A percentile compares a stretch with the other conserved stretches of the same genome.
These are phyloP conservation scores for Caloboletus firmus DNA, from an alignment of 1,284 basidiomycete species.

Conservation along the genomic window DNA sequence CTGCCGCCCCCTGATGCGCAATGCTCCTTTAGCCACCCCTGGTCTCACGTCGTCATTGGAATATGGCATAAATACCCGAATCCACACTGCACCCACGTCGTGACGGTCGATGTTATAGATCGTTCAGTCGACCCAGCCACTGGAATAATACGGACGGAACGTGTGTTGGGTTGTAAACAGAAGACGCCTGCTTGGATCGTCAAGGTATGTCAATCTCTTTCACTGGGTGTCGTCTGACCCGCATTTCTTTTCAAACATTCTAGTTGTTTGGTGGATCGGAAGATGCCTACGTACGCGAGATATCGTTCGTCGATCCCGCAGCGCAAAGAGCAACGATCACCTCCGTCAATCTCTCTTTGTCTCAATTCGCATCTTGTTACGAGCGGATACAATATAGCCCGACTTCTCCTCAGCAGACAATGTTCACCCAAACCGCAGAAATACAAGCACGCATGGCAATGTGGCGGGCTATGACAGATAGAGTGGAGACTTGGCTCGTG, in stretches of 20 bases:
- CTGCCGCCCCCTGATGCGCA: slow-evolving; percentile 21
- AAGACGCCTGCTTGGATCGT: slow-evolving; percentile 82
- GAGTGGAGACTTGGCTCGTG: slow-evolving; percentile 79
- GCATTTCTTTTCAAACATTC: slow-evolving; percentile 7
- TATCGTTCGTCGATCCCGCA: slow-evolving; percentile 86
- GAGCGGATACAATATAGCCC: slow-evolving; percentile 89
- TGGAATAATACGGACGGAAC: slow-evolving; percentile 86
- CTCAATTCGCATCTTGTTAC: slow-evolving; percentile 85
- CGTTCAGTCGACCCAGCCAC: slow-evolving; percentile 80
- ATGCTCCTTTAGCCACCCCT: slow-evolving; percentile 65
- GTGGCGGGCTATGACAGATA: slow-evolving; percentile 77
- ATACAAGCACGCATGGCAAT: slow-evolving; percentile 76
- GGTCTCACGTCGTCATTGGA: slow-evolving; percentile 83
- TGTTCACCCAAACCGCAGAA: slow-evolving; percentile 80
- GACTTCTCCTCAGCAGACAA: slow-evolving; percentile 56
- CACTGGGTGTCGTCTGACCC: slow-evolving; percentile 1
- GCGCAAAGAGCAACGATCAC: slow-evolving; percentile 79
- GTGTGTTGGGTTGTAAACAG: slow-evolving; percentile 84
- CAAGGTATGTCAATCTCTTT: slow-evolving; percentile 55
- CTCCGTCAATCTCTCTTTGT: slow-evolving; percentile 87
- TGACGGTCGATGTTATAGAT: slow-evolving; percentile 87
- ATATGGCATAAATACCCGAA: slow-evolving; percentile 98
- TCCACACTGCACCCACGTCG: slow-evolving; percentile 87
- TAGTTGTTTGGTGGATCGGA: slow-evolving; percentile 87
- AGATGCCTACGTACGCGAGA: slow-evolving; percentile 92